Evolutionary conservation across 352 stramenopile species (phyloP), one percentile per base, ranked within the genome.

Genomic region (Plasmopara halstedii): DNA sequence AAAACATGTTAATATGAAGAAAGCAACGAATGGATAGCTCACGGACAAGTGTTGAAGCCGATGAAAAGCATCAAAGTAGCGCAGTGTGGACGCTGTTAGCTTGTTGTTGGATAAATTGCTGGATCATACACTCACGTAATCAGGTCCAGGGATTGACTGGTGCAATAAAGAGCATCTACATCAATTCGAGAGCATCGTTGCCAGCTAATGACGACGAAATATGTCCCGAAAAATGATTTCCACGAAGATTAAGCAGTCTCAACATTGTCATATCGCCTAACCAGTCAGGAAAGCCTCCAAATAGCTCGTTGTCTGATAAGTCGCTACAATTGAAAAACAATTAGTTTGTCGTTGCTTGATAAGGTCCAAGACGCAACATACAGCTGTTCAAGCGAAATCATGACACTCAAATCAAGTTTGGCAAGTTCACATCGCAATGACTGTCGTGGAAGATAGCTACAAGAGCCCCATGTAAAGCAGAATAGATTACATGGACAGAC

Each of bases 311-410:
- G 9, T 53, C 27, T 0, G 70, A 77, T 41, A 89, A 25, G 54
- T 87, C 66, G 7, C 74, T 86, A 38, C 49, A 52, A 6, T 6
- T 3, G 42, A 39, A 23, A 39, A 22, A 39, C 4, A n/a, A n/a
- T n/a, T n/a, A n/a, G n/a, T n/a, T n/a, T 29, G 25, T 29, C 6
- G 25, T 10, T 11, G 25, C 25, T 29, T 29, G 25, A 2, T 10
- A 29, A 4, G 25, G 25, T 29, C 25, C 25, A 10, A 29, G 3
- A 29, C 2, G 35, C n/a, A n/a, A 68, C 73, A 55, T 52, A 85
- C 78, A 89, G 42, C 43, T 85, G 70, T 46, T 85, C 64, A 3
- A 89, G 64, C n/a, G 74, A 84, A 9, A 72, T 54, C 74, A 89
- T 83, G 15, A 65, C 42, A 23, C 74, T 82, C 14, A 89, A 52